Conservation (phyloP, 495 filamentous ascomycete genomes). For the Durotheca rogersii region DNA sequence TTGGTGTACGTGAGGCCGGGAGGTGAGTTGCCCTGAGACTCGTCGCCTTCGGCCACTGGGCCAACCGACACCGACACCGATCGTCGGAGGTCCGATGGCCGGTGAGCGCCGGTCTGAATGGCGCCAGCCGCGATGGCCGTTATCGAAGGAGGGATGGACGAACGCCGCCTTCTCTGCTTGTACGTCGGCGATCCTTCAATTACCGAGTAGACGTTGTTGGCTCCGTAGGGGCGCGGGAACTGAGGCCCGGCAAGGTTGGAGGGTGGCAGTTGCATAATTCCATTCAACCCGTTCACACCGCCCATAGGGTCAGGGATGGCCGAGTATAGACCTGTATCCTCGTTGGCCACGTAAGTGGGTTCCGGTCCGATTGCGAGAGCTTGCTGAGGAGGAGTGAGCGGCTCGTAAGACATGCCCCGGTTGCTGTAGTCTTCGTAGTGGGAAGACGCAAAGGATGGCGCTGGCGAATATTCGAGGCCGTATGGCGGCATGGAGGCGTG, state of each 20-base stretch:
- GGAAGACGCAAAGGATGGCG: slow-evolving; percentile 95
- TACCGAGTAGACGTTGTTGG: slow-evolving; percentile 86
- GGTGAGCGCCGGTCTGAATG: slow-evolving; percentile 57
- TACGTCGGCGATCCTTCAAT: slow-evolving; percentile 98
- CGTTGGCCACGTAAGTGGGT: slow-evolving; percentile 95
- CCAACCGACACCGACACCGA: slow-evolving; percentile 89
- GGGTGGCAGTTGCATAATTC: slow-evolving; percentile 87
- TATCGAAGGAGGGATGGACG: slow-evolving; percentile 79
- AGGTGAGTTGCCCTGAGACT: slow-evolving; percentile 68
- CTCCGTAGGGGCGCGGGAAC: slow-evolving; percentile 71
- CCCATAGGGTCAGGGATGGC: slow-evolving; percentile 79
- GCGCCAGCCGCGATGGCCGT: slow-evolving; percentile 63
- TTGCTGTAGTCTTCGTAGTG: slow-evolving; percentile 97
- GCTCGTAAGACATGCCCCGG: slow-evolving; percentile 93
- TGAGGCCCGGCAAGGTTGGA: slow-evolving; percentile 78
- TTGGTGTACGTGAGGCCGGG: slow-evolving; percentile 66
- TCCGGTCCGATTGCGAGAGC: slow-evolving; percentile 73
- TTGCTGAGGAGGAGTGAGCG: slow-evolving; percentile 92
- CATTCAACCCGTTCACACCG: slow-evolving; percentile 62
- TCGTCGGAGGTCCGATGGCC: slow-evolving; percentile 83
- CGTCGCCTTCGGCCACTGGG: slow-evolving; percentile 75
- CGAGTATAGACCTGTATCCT: slow-evolving; percentile 93
- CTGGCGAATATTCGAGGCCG: slow-evolving; percentile 91
- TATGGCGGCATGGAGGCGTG: slow-evolving; percentile 97
- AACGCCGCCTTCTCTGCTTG: slow-evolving; percentile 91